Base-by-base conservation (phyloP, 2,329 filamentous ascomycete genomes). In the Claviceps sp. region DNA sequence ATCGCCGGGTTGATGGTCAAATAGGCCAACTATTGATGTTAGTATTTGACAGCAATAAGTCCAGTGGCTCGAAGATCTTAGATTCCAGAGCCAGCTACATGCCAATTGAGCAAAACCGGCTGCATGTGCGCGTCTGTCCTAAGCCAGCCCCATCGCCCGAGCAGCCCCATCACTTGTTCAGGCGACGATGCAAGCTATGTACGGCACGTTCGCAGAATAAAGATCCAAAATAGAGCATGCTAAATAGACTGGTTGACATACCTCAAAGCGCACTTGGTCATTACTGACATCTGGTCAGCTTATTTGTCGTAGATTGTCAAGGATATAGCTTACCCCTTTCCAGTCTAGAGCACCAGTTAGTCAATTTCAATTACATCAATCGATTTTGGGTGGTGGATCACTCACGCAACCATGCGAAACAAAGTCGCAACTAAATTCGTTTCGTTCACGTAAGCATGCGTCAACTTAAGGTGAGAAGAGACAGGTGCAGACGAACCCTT, bases 381-480 rank as follows among this genome's bases (percentile, higher is more conserved):
- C n/a, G 13, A n/a, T 3, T 5, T 11, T 38, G 2, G 20, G 34
- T 24, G 4, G 14, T 22, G n/a, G 0, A 48, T 41, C 34, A 50
- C 48, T 50, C 48, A 50, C 48, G 49, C 49, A 50, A 20, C 42
- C 42, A 37, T 50, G 49, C 41, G 41, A 45, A 37, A 50, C 34
- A 26, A 46, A 45, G n/a, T 38, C 42, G n/a, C 49, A 50, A 1
- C 34, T 48, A 37, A 30, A 13, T 4, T 26, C 3, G 1, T 30
- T 48, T 13, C 20, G 8, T 18, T 16, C 7, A 1, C 18, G 47
- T 48, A n/a, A 48, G 47, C 37, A 48, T 7, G 1, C 13, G 20
- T 48, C 47, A 26, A 26, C 4, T 18, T 18, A 37, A 37, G 14
- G 6, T 18, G 13, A 22, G 4, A 16, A 20, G 18, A 40, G 22